Conservation (phyloP, 805 yeast species). For the Suhomyces canberraensis region DNA sequence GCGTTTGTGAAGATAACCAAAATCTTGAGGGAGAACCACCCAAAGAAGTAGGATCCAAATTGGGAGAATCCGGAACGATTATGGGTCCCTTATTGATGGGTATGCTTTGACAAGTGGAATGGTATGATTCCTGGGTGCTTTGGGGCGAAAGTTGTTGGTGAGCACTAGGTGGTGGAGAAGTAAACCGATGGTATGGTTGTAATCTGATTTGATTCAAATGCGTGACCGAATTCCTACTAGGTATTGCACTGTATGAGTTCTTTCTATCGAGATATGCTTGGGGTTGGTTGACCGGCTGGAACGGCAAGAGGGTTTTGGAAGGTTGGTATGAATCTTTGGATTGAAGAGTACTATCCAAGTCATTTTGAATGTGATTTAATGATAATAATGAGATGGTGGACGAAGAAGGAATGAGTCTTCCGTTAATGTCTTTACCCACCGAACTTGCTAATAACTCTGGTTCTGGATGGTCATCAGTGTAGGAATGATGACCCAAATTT, state of each 20-base stretch:
- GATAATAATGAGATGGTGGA: conserved; percentile 40
- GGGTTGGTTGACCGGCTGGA: conserved; percentile 1
- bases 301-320: conserved; percentile 6
- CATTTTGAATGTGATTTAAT: conserved; percentile 18
- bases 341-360: conserved; percentile 5
- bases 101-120: conserved; percentile 24
- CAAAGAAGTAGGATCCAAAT: conserved; percentile 48
- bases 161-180: conserved; percentile 27
- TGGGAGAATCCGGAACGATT: conserved; percentile 49
- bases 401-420: conserved; percentile 40
- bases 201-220: conserved; percentile 31
- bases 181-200: conserved; percentile 34
- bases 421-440: conserved; percentile 40
- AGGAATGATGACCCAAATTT: conserved; percentile 5
- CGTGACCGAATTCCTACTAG: conserved; percentile 21
- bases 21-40: conserved; percentile 57
- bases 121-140: conserved; percentile 9
- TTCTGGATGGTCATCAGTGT: conserved; percentile 40
- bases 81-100: conserved; percentile 19
- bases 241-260: conserved; percentile 14
- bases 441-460: conserved; percentile 43
- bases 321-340: not conserved
- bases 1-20: conserved; percentile 52
- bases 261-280: conserved; percentile 15
- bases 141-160: conserved; percentile 2